Conservation (phyloP, 768 basidiomycete species). For the Scleroderma citrinum region DNA sequence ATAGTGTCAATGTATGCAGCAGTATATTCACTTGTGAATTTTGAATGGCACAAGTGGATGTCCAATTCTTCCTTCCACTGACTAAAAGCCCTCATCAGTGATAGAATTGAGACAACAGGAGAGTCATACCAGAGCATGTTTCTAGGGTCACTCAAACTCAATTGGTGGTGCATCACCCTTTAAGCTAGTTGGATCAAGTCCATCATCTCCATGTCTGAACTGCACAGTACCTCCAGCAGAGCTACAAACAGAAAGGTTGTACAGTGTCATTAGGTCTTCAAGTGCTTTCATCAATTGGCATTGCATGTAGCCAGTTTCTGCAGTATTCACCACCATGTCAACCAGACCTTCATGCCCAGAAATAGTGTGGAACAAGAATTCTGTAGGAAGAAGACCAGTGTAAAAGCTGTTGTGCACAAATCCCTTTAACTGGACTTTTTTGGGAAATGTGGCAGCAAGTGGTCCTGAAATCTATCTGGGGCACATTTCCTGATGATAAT, state of each 20-base stretch:
- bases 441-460: slow-evolving; percentile 96
- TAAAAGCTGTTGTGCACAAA: slow-evolving; percentile 98
- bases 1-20: slow-evolving; percentile 63
- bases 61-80: slow-evolving; percentile 52
- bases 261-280: slow-evolving; percentile 94
- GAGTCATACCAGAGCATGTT: slow-evolving; percentile 64
- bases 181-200: slow-evolving; percentile 91
- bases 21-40: slow-evolving; percentile 65
- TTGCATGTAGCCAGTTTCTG: slow-evolving; percentile 99
- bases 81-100: slow-evolving; percentile 35
- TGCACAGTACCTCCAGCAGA: slow-evolving; percentile 94
- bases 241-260: slow-evolving; percentile 93
- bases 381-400: slow-evolving; percentile 84
- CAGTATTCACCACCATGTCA: slow-evolving; percentile 99
- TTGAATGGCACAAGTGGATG: slow-evolving; percentile 81
- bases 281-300: slow-evolving; percentile 98
- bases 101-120: neutral
- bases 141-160: slow-evolving; percentile 84
- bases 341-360: slow-evolving; percentile 98
- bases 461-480: slow-evolving; percentile 97
- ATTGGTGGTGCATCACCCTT: slow-evolving; percentile 95
- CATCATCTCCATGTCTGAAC: slow-evolving; percentile 95
- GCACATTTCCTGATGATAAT: slow-evolving; percentile 99
- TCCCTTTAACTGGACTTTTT: slow-evolving; percentile 95
- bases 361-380: slow-evolving; percentile 98